These are phyloP conservation scores for Chlorella sp. DNA, from an alignment of 139 green algal species.

Conservation along the genomic window DNA sequence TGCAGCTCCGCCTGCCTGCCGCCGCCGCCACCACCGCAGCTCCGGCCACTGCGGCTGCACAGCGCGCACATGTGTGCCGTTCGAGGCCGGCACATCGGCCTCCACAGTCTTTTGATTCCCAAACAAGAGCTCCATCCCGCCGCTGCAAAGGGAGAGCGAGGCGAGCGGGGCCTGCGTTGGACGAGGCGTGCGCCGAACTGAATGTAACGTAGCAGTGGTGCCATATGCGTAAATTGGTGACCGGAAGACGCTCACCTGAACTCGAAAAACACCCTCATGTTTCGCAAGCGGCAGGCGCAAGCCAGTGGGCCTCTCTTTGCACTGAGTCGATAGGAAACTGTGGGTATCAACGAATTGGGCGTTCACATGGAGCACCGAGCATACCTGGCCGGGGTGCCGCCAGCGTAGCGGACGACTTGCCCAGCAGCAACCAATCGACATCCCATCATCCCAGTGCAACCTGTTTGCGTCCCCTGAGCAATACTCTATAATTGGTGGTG, in stretches of 20 bases:
- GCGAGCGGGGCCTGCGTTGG: background rate
- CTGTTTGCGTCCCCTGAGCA: too few species aligned
- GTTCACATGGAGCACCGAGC: too few species aligned
- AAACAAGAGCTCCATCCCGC: slow-evolving; percentile 88
- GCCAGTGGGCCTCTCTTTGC: too few species aligned
- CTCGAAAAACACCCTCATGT: background rate
- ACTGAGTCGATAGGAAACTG: too few species aligned
- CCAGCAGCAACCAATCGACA: too few species aligned
- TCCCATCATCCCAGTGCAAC: too few species aligned
- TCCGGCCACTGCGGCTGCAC: background rate
- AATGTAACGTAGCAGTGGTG: background rate
- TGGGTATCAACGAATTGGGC: too few species aligned
- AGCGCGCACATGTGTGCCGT: slow-evolving; percentile 14
- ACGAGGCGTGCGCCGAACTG: background rate
- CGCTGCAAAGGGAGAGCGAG: slow-evolving; percentile 48
- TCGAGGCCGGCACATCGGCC: slow-evolving; percentile 59
- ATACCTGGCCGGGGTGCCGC: too few species aligned
- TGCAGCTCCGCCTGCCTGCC: background rate
- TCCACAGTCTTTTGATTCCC: slow-evolving; percentile 69
- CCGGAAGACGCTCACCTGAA: background rate
- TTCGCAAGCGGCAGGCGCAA: background rate
- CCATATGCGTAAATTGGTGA: too few species aligned
- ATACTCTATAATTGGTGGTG: too few species aligned
- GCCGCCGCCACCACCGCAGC: background rate
- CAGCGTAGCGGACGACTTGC: too few species aligned